Base-by-base conservation (phyloP, 176 grass and related monocot species). In the Cymbopogon citratus region DNA sequence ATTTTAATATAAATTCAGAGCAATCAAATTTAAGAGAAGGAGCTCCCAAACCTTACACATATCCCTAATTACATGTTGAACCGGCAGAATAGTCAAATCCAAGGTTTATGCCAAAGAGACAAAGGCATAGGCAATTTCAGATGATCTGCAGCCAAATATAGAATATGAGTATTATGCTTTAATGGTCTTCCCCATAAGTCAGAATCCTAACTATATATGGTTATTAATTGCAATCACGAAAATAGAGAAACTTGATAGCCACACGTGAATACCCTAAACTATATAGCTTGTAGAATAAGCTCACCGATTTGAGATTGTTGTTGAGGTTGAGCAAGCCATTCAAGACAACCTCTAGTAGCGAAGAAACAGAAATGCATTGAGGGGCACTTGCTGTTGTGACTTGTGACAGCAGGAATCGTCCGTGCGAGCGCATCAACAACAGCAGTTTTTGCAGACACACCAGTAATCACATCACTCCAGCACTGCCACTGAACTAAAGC, bases 221-320 rank as follows among this genome's bases (percentile, higher is more conserved):
- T 14, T 54, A 23, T 19, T 24, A 79, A 9, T 76, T 46, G 21
- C 45, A 83, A 23, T 38, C 60, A 41, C n/a, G 3, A 3, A 38
- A 80, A 39, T 31, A 21, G 71, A 28, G 18, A 25, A 26, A 69
- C 34, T 44, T 83, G 0, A 26, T 21, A 5, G 14, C 12, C 24
- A 27, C 38, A 7, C 1, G 5, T 29, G 45, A 4, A 61, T 51
- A 84, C 12, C 44, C n/a, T 68, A 81, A 78, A 74, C 51, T 5
- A 80, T 64, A 19, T 14, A 35, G 29, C 81, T 67, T 68, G 12
- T 12, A 5, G 4, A 73, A 65, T 34, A 63, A 75, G 78, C 88
- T 99, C 78, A 95, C 96, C 73, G 96, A 90, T 84, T 99, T 95
- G 25, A 99, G 85, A 80, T 99, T 99, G 71, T 83, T 89, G 77